Conservation (phyloP, 2,329 filamentous ascomycete genomes). For the Teratosphaeria epicoccoides region DNA sequence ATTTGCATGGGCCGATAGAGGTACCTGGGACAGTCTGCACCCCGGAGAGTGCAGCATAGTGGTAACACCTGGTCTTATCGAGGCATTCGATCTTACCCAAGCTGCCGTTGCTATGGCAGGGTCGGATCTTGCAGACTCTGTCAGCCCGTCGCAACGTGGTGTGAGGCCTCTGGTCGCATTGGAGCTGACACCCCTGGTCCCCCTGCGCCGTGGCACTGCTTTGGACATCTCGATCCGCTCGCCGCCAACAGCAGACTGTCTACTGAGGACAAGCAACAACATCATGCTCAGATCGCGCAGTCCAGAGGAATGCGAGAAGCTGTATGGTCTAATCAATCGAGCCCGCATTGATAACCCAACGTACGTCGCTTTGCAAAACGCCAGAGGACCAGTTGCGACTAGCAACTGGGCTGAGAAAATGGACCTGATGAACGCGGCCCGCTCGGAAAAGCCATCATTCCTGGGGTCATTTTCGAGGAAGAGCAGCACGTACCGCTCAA, state of each 20-base stretch:
- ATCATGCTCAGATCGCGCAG: constrained; percentile 82
- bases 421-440: constrained; percentile 40
- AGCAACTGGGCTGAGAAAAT: constrained; percentile 41
- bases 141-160: constrained; percentile 26
- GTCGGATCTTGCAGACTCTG: constrained; percentile 32
- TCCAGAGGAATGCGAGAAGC: constrained; percentile 63
- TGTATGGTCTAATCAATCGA: constrained; percentile 81
- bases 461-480: constrained; percentile 43
- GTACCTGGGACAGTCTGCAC: constrained; percentile 50
- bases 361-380: constrained; percentile 66
- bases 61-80: constrained; percentile 53
- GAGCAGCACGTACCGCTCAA: constrained; percentile 45
- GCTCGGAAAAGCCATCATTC: constrained; percentile 27
- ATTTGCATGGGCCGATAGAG: constrained; percentile 54
- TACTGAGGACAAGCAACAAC: constrained; percentile 58
- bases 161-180: constrained; percentile 53
- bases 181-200: constrained; percentile 82
- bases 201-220: constrained; percentile 79
- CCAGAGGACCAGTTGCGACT: constrained; percentile 49
- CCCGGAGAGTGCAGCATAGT: constrained; percentile 53
- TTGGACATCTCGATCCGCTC: constrained; percentile 92
- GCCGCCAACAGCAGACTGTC: constrained; percentile 62
- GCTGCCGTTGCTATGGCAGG: constrained; percentile 33
- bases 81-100: constrained; percentile 48
- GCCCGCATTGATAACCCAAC: constrained; percentile 87